phyloP scores from a whole-genome alignment of 2,329 filamentous ascomycete species.

The Parascedosporium putredinis region DNA sequence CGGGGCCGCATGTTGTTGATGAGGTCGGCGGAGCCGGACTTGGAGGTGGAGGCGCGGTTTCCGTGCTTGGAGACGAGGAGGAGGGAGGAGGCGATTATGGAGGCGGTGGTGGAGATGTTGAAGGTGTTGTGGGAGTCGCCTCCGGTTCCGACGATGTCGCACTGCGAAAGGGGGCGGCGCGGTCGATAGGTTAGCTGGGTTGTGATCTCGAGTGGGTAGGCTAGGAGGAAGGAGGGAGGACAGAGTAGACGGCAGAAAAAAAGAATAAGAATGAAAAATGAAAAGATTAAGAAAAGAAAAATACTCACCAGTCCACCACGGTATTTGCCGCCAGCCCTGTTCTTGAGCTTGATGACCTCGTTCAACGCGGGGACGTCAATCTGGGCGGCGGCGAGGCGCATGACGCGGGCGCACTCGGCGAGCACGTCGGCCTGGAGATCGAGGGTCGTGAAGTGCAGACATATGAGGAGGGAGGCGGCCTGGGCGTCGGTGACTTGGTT shows the following conservation, averaged over 20 bases:
- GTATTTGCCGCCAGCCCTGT: conserved; percentile 62
- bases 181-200: conserved; percentile 8
- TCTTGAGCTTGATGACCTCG: conserved; percentile 48
- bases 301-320: conserved; percentile 66
- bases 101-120: conserved; percentile 93
- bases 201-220: not conserved
- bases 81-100: conserved; percentile 78
- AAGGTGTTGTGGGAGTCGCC: conserved; percentile 96
- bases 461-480: conserved; percentile 76
- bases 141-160: conserved; percentile 95
- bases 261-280: not conserved
- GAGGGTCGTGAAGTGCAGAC: conserved; percentile 80
- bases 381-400: conserved; percentile 68
- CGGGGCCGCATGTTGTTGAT: conserved; percentile 64
- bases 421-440: conserved; percentile 80
- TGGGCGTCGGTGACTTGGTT: conserved; percentile 83
- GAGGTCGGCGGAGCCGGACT: conserved; percentile 90
- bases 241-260: too few relatives aligned
- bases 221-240: not conserved
- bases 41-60: conserved; percentile 89
- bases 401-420: conserved; percentile 70
- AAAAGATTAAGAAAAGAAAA: conserved; percentile 2
- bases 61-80: conserved; percentile 90
- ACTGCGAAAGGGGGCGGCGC: conserved; percentile 29
- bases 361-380: conserved; percentile 57